phyloP scores from a whole-genome alignment of 164 flowering plant genomes.

The Dillenia suffruticosa region DNA sequence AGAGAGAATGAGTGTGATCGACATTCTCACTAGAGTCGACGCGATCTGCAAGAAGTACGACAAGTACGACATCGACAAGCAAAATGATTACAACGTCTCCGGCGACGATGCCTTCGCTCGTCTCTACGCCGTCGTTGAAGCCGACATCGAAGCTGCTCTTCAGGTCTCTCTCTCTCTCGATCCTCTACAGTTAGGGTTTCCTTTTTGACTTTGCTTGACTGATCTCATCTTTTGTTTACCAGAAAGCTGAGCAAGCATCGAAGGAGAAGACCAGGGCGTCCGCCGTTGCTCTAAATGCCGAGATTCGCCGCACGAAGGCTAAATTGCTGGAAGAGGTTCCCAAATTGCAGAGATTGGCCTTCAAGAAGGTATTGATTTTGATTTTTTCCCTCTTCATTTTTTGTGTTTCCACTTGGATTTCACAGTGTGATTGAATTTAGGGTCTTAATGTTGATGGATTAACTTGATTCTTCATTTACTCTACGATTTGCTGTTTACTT shows the following conservation, averaged over 20 bases:
- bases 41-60: constrained; percentile 86
- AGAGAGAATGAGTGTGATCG: constrained; percentile 71
- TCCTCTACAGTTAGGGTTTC: constrained; percentile 6
- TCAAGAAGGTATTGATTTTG: constrained; percentile 56
- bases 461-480: too few species aligned
- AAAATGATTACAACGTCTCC: constrained; percentile 50
- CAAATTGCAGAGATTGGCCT: constrained; percentile 79
- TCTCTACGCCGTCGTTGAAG: constrained; percentile 60
- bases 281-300: constrained; percentile 87
- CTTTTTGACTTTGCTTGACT: background rate
- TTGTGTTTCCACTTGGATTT: too few species aligned
- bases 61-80: constrained; percentile 84
- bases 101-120: constrained; percentile 90
- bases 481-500: too few species aligned
- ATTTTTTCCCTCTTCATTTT: background rate
- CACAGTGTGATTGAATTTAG: too few species aligned
- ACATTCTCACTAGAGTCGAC: constrained; percentile 72
- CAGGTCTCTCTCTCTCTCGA: constrained; percentile 31
- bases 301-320: constrained; percentile 88
- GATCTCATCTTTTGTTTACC: constrained; percentile 6
- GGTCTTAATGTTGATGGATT: too few species aligned
- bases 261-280: constrained; percentile 76
- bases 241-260: constrained; percentile 78
- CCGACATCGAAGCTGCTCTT: constrained; percentile 70
- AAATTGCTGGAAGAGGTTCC: constrained; percentile 83